phyloP scores from a whole-genome alignment of 768 basidiomycete genomes.

The Rossbeevera mucosa region DNA sequence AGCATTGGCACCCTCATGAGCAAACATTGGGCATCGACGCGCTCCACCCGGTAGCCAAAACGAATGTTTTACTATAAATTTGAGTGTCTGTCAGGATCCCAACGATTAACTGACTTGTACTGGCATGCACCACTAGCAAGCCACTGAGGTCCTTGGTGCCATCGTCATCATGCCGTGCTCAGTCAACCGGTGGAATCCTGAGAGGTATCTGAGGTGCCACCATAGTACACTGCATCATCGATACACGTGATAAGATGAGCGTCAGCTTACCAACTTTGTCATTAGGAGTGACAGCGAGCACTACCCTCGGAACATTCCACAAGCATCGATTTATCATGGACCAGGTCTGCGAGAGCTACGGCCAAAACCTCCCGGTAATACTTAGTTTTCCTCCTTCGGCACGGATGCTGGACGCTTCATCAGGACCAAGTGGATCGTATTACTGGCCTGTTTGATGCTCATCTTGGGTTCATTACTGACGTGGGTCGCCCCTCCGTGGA shows the following conservation, averaged over 20 bases:
- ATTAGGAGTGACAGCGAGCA: constrained; percentile 1
- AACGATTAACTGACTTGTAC: no score
- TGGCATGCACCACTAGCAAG: no score
- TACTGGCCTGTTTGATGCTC: constrained; percentile 51
- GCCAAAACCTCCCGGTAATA: constrained; percentile 51
- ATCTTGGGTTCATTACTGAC: constrained; percentile 62
- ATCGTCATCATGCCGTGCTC: no score
- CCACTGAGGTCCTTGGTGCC: no score
- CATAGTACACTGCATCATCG: no score
- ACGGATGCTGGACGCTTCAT: constrained; percentile 6
- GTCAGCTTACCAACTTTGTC: neutral
- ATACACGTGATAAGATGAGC: neutral
- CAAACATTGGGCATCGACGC: neutral
- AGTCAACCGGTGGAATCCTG: no score
- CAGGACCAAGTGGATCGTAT: constrained; percentile 76
- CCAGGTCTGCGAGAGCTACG: constrained; percentile 36
- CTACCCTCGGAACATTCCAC: neutral
- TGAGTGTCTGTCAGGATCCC: no score
- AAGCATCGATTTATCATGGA: constrained; percentile 9
- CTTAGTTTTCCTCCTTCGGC: neutral
- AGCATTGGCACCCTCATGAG: neutral
- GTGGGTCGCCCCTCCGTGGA: constrained; percentile 36
- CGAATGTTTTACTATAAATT: no score
- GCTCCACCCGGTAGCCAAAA: no score
- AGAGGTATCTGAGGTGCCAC: no score